A percentile compares a stretch with the other conserved stretches of the same genome.
These are phyloP conservation scores for Fusarium sterilihyphosum DNA, from an alignment of 2,329 filamentous ascomycete genomes.

Conservation along the genomic window DNA sequence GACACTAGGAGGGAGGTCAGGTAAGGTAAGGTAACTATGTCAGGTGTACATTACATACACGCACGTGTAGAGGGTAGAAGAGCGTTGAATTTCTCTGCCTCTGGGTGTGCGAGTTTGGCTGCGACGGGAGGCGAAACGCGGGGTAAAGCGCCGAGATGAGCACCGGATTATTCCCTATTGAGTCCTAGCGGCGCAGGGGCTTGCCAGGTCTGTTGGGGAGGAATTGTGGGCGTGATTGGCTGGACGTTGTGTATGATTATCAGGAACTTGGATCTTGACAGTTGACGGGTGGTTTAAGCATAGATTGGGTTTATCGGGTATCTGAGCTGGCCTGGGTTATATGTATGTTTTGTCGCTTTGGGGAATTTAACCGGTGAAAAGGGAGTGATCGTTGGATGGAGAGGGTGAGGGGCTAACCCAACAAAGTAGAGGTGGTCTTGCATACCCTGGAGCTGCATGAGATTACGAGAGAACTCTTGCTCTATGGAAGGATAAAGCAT, in stretches of 20 bases:
- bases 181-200: slow-evolving; percentile 13
- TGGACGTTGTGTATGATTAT: neutral
- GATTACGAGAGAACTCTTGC: fast-evolving
- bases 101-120: slow-evolving; percentile 12
- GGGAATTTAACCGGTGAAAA: neutral
- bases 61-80: neutral
- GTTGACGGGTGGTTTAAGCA: neutral
- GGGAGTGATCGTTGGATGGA: neutral
- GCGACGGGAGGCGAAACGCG: slow-evolving; percentile 20
- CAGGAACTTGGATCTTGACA: slow-evolving; percentile 6
- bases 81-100: slow-evolving; percentile 14
- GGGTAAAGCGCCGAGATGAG: slow-evolving; percentile 27
- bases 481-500: neutral
- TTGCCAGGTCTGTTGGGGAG: slow-evolving; percentile 12
- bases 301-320: neutral
- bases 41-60: neutral
- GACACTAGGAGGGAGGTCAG: neutral
- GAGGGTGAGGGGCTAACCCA: neutral
- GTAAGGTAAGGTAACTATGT: neutral
- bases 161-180: slow-evolving; percentile 25
- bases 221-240: slow-evolving; percentile 14
- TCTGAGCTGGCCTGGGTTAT: neutral
- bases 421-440: slow-evolving; percentile 1
- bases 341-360: neutral
- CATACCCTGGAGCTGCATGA: neutral